Evolutionary conservation across 352 stramenopile species (phyloP).

Genomic region (Poterioochromonas sp.): DNA sequence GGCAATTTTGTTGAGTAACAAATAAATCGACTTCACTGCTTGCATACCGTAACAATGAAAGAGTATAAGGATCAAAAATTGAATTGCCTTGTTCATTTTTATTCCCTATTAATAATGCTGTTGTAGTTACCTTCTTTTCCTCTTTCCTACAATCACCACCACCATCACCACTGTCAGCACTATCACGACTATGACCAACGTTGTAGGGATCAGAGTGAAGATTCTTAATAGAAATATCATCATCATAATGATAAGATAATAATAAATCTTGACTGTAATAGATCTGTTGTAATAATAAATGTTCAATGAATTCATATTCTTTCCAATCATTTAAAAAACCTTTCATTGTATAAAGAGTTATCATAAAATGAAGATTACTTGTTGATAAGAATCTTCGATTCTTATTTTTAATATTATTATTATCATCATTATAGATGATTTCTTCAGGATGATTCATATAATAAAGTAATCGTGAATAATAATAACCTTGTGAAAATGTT

Average conservation of each 20-base stretch:
- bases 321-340: not conserved
- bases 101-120: too few species aligned
- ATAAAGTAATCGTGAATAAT: too few species aligned
- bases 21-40: not conserved
- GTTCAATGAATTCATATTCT: not conserved
- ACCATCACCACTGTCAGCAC: too few species aligned
- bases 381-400: not conserved
- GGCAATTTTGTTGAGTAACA: not conserved
- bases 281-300: not conserved
- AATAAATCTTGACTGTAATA: not conserved
- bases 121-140: too few species aligned
- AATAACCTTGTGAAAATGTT: too few species aligned
- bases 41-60: conserved; percentile 1
- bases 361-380: not conserved
- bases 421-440: not conserved
- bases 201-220: not conserved
- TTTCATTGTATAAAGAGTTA: not conserved
- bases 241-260: not conserved
- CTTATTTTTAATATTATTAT: not conserved
- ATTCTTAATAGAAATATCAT: not conserved
- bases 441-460: too few species aligned
- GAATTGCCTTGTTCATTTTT: too few species aligned
- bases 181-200: too few species aligned
- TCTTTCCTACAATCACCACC: too few species aligned
- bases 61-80: conserved; percentile 1